These are phyloP conservation scores for Pulveroboletus frians DNA, from an alignment of 768 basidiomycete genomes.

Conservation along the genomic window DNA sequence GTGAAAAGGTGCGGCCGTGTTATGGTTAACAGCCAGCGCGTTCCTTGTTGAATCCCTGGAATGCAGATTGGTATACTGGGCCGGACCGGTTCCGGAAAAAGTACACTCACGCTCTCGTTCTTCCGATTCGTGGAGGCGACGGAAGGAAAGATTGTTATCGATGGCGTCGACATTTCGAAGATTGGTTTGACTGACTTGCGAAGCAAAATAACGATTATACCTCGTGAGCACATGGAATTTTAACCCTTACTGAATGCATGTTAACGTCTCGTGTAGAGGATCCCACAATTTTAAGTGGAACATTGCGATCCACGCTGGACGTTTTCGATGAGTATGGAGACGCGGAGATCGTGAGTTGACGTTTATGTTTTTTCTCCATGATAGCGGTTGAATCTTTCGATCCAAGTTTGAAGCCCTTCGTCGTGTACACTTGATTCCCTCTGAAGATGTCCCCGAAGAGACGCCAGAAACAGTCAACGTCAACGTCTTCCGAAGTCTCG, in stretches of 20 bases:
- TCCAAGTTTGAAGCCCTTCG: constrained; percentile 75
- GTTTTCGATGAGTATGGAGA: constrained; percentile 86
- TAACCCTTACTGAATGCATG: neutral
- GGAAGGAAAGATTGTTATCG: constrained; percentile 67
- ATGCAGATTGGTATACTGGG: constrained; percentile 64
- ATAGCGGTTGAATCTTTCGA: neutral
- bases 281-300: constrained; percentile 82
- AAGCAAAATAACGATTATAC: constrained; percentile 69
- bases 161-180: constrained; percentile 72
- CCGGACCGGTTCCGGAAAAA: constrained; percentile 70
- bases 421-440: constrained; percentile 73
- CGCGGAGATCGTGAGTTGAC: constrained; percentile 60
- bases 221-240: constrained; percentile 42
- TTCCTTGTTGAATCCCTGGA: constrained; percentile 4
- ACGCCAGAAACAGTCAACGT: constrained; percentile 46
- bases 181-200: constrained; percentile 82
- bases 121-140: constrained; percentile 90
- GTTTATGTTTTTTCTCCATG: neutral
- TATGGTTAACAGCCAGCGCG: neutral
- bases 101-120: constrained; percentile 77
- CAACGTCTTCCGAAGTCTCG: constrained; percentile 74
- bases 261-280: constrained; percentile 53
- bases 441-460: constrained; percentile 41
- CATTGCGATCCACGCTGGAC: constrained; percentile 73
- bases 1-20: constrained; percentile 57